Conservation (phyloP, 2,329 filamentous ascomycete genomes). For the Pseudocercospora vitis region DNA sequence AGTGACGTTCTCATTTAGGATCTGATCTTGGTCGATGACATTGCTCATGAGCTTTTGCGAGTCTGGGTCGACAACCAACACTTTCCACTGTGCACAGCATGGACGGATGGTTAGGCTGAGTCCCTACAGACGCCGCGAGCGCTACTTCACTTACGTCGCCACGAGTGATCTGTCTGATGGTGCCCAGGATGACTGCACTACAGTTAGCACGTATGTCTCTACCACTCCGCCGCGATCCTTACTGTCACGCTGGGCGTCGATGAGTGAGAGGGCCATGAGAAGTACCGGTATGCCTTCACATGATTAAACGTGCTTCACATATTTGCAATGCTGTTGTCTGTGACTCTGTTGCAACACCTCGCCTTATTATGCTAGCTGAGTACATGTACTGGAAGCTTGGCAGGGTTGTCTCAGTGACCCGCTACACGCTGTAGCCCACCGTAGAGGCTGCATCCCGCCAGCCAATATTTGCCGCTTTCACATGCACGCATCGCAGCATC, state of each 20-base stretch:
- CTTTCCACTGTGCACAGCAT: slow-evolving; percentile 75
- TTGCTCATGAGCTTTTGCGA: slow-evolving; percentile 87
- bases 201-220: slow-evolving; percentile 10
- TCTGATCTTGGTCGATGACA: slow-evolving; percentile 91
- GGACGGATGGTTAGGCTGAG: slow-evolving; percentile 17
- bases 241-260: slow-evolving; percentile 81
- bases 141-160: slow-evolving; percentile 58
- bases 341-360: too few species aligned
- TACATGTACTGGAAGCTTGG: too few species aligned
- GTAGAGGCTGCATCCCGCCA: not conserved
- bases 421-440: not conserved
- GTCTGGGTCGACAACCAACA: slow-evolving; percentile 81
- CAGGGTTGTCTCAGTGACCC: not conserved
- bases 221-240: slow-evolving; percentile 37
- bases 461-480: not conserved
- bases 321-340: too few species aligned
- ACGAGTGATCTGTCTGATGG: slow-evolving; percentile 74
- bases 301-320: too few species aligned
- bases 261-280: slow-evolving; percentile 80
- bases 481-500: not conserved
- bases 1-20: slow-evolving; percentile 93
- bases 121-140: slow-evolving; percentile 26
- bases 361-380: too few species aligned
- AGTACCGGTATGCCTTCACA: too few species aligned
- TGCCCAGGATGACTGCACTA: slow-evolving; percentile 65